Percentiles rank a stretch among this genome's conserved stretches.
Conservation (phyloP, 805 yeast genomes). For the Yamadazyma akitaensis region DNA sequence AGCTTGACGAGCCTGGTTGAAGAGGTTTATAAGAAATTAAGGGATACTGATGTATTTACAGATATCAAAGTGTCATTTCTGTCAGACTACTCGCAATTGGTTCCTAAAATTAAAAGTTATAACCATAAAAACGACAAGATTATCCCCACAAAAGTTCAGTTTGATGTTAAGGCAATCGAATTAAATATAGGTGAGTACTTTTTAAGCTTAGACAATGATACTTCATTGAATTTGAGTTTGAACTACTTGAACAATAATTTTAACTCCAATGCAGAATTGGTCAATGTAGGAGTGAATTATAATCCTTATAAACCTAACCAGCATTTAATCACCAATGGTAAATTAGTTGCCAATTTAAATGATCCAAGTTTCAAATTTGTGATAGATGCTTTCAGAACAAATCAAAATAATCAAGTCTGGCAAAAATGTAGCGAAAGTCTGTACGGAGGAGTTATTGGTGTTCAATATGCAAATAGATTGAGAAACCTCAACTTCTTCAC, state of each 20-base stretch:
- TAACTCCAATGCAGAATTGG: conserved; percentile 49
- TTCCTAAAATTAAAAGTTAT: conserved; percentile 26
- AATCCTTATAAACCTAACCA: conserved; percentile 53
- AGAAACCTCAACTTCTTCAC: conserved; percentile 24
- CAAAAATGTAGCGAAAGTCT: conserved; percentile 53
- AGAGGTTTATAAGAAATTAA: conserved; percentile 31
- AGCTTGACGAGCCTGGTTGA: conserved; percentile 35
- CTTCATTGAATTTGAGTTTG: conserved; percentile 33
- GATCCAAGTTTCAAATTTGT: conserved; percentile 43
- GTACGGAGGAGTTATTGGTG: conserved; percentile 51
- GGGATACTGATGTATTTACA: conserved; percentile 45
- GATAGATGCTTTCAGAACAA: conserved; percentile 22
- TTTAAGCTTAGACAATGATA: conserved; percentile 36
- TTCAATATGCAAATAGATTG: conserved; percentile 25
- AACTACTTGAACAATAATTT: conserved; percentile 42
- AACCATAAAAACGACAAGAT: conserved; percentile 31
- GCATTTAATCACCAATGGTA: conserved; percentile 43
- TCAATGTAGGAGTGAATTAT: conserved; percentile 47
- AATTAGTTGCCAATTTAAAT: conserved; percentile 44
- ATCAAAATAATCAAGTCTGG: conserved; percentile 40
- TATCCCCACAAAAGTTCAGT: conserved; percentile 44
- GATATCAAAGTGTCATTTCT: conserved; percentile 39
- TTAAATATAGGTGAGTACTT: conserved; percentile 33
- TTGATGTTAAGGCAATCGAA: conserved; percentile 39
- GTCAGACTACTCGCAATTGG: conserved; percentile 30